phyloP scores from a whole-genome alignment of 768 basidiomycete genomes.

The Pleurotus ostreatus region DNA sequence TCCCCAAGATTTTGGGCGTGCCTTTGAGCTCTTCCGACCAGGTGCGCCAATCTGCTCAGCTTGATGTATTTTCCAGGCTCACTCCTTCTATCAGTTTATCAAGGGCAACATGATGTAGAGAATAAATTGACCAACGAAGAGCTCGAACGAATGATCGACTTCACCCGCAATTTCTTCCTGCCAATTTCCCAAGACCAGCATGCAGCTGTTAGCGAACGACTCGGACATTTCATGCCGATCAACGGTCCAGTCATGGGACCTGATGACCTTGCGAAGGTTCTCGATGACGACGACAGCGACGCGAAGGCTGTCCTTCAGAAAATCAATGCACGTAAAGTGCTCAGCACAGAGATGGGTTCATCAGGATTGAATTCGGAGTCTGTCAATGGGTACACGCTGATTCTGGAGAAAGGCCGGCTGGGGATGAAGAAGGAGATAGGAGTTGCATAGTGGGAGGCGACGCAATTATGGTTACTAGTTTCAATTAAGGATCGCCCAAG shows the following conservation, averaged over 20 bases:
- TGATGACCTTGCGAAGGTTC: constrained; percentile 4
- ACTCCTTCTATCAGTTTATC: constrained; percentile 6
- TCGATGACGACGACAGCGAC: constrained; percentile 15
- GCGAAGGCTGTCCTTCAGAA: constrained; percentile 35
- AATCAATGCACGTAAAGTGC: constrained; percentile 42
- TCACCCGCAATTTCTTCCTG: constrained; percentile 6
- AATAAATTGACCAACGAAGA: constrained; percentile 8
- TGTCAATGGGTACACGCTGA: neutral
- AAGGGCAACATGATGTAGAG: constrained; percentile 9
- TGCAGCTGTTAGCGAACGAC: neutral
- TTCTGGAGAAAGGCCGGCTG: neutral
- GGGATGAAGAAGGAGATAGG: neutral
- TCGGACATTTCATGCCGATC: neutral
- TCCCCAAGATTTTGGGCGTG: constrained; percentile 33
- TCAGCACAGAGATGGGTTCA: constrained; percentile 13
- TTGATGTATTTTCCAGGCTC: neutral
- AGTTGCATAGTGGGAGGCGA: too few relatives aligned
- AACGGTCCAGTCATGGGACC: constrained; percentile 1
- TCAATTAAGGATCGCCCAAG: too few relatives aligned
- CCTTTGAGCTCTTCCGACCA: constrained; percentile 32
- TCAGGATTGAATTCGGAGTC: constrained; percentile 6
- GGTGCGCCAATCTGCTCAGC: constrained; percentile 15
- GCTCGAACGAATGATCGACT: constrained; percentile 10
- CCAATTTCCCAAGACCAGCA: constrained; percentile 4
- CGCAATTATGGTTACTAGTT: too few relatives aligned